Evolutionary conservation across 2,329 filamentous ascomycete genomes (phyloP).

Genomic region (Endoconidiophora laricicola): DNA sequence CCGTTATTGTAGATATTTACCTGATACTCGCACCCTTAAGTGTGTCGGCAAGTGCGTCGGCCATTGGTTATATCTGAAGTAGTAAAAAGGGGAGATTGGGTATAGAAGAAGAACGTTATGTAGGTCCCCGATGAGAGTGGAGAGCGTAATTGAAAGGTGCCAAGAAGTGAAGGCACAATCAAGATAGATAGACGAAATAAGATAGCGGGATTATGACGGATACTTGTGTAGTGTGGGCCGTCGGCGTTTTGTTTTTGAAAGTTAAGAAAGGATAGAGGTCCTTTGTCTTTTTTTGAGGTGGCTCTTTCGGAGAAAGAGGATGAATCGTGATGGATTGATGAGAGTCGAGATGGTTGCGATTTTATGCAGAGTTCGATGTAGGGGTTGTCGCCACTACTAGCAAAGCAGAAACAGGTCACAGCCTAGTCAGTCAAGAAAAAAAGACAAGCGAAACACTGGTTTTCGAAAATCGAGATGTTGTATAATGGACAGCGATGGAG

Average conservation of each 20-base stretch:
- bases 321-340: too few species aligned
- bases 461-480: background rate
- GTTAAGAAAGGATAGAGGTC: too few species aligned
- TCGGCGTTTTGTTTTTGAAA: too few species aligned
- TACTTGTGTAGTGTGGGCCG: too few species aligned
- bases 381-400: too few species aligned
- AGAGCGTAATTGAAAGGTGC: background rate
- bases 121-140: background rate
- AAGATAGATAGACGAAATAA: too few species aligned
- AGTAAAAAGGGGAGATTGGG: background rate
- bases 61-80: constrained; percentile 22
- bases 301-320: too few species aligned
- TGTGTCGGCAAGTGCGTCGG: constrained; percentile 30
- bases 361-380: too few species aligned
- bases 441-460: background rate
- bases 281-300: too few species aligned
- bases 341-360: too few species aligned
- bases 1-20: constrained; percentile 17
- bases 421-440: background rate
- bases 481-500: background rate
- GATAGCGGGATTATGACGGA: too few species aligned
- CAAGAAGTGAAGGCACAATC: background rate
- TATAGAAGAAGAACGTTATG: background rate
- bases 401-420: too few species aligned
- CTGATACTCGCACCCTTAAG: constrained; percentile 27